Base-by-base conservation (phyloP, 345 rosid species). In the Carallia brachiata region DNA sequence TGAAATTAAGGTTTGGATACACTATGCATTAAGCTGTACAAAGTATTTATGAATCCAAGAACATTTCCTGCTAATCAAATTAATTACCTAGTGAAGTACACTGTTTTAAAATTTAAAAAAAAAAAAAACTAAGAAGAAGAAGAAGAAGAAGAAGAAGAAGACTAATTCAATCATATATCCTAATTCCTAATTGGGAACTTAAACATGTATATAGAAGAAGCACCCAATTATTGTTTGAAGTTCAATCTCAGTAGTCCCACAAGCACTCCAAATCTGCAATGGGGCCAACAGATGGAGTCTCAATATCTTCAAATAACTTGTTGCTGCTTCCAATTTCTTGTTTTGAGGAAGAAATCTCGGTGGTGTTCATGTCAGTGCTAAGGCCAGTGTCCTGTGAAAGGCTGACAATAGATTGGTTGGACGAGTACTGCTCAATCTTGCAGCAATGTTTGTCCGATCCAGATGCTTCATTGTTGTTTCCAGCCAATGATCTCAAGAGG, bases 361-460 rank as follows among this genome's bases (percentile, higher is more conserved):
- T 72, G 28, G 60, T 56, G 31, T 56, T 56, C 30, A 88, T 65
- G 62, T 88, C 93, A 2, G 87, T 76, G 76, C 93, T 84, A 27
- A 83, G 75, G 36, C 89, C 86, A 17, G 93, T 88, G 17, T 88
- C 93, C 44, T 84, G 90, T 10, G 93, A 88, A 3, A 52, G 85
- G 70, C 83, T 86, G 18, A 84, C 79, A 78, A 86, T 62, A 0
- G 92, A 84, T 52, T 84, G 93, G 34, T 83, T 85, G 0, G 89
- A 87, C 0, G 92, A 84, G 57, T 80, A 81, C 68, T 81, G 88
- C 76, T 88, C 90, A 54, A 68, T 72, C 72, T 84, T 88, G 84
- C 88, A 81, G 62, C 23, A 23, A 23, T 66, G 75, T 23, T 52
- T 67, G 7, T 71, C 73, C 61, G 48, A 37, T 50, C 16, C 37